Conservation (phyloP, 2,329 filamentous ascomycete genomes). For the Alternaria triticina region DNA sequence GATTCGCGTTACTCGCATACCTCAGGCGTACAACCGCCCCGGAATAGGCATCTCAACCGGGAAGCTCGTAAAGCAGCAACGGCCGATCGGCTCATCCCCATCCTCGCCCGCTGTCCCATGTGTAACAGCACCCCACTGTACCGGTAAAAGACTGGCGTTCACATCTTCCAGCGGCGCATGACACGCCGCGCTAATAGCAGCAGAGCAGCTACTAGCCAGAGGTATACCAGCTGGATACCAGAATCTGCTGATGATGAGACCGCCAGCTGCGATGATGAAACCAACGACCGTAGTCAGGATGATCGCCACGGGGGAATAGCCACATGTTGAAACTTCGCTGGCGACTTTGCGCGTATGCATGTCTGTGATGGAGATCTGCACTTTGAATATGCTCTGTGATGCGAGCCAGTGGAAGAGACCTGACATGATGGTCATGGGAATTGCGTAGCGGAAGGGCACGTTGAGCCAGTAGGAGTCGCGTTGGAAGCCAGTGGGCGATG, state of each 20-base stretch:
- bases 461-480: constrained; percentile 52
- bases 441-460: constrained; percentile 48
- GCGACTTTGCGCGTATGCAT: background rate
- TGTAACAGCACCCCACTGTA: constrained; percentile 36
- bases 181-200: constrained; percentile 45
- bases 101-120: background rate
- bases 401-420: constrained; percentile 53
- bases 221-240: constrained; percentile 34
- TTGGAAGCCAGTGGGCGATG: constrained; percentile 44
- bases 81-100: constrained; percentile 12
- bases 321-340: background rate
- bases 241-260: constrained; percentile 15
- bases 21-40: constrained; percentile 14
- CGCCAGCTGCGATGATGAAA: constrained; percentile 12
- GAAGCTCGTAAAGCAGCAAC: constrained; percentile 28
- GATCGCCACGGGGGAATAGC: constrained; percentile 7
- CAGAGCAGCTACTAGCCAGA: constrained; percentile 34
- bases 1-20: background rate
- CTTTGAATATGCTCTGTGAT: constrained; percentile 53
- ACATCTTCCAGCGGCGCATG: constrained; percentile 25
- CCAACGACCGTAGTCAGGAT: constrained; percentile 17
- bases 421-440: constrained; percentile 46
- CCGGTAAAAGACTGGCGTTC: constrained; percentile 19
- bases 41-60: constrained; percentile 15
- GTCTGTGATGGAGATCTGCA: constrained; percentile 7